Evolutionary conservation across 164 flowering plant species (phyloP).

Genomic region (Aristolochia contorta): DNA sequence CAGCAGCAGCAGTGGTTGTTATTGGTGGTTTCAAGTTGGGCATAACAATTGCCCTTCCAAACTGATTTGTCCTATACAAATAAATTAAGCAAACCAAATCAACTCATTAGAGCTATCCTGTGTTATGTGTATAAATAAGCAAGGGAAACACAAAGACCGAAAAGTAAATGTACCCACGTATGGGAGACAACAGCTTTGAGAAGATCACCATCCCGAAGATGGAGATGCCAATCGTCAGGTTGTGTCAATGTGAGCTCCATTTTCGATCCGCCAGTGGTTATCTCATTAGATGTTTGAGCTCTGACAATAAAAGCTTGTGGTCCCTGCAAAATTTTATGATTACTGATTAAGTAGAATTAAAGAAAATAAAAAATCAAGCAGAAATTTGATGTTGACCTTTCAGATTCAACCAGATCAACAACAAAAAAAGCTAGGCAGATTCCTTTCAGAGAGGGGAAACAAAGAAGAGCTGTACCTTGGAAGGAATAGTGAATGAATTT

Average conservation of each 20-base stretch:
- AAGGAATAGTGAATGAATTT: too few species aligned
- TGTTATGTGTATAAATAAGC: not conserved
- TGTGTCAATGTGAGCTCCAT: conserved; percentile 67
- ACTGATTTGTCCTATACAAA: conserved; percentile 57
- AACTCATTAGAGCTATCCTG: not conserved
- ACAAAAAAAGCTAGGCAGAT: too few species aligned
- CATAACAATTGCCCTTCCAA: conserved; percentile 88
- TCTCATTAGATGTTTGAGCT: conserved; percentile 13
- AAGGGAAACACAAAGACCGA: not conserved
- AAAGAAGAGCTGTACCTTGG: too few species aligned
- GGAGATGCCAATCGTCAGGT: conserved; percentile 99
- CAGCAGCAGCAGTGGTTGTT: conserved; percentile 80
- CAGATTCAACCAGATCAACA: too few species aligned
- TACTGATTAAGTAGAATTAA: too few species aligned
- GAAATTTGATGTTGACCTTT: too few species aligned
- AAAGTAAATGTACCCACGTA: conserved; percentile 30
- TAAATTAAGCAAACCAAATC: not conserved
- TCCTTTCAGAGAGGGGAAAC: too few species aligned
- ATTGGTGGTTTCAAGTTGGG: conserved; percentile 90
- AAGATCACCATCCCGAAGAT: conserved; percentile 87
- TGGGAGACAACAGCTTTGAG: conserved; percentile 69
- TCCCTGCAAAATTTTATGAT: conserved; percentile 1
- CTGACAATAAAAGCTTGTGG: conserved; percentile 13
- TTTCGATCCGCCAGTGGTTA: conserved; percentile 22
- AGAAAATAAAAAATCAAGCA: too few species aligned